Base-by-base conservation (phyloP, 1,284 basidiomycete genomes). In the Somion occarium region DNA sequence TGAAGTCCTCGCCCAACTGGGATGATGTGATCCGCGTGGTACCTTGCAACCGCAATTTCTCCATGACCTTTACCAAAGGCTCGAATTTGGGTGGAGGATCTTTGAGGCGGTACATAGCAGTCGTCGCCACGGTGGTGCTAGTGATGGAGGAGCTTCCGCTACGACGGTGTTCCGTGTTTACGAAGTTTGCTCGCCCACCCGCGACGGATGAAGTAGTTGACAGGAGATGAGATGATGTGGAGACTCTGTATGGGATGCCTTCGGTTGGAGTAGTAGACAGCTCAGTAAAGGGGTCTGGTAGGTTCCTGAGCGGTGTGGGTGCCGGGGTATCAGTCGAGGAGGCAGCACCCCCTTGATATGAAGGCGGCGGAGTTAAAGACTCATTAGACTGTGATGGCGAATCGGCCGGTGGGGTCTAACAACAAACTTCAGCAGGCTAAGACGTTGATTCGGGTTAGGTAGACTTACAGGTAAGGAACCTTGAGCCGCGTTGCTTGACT, bases 31-130 rank as follows among this genome's bases (percentile, higher is more conserved):
- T 53, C 44, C 59, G 53, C 22, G 46, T 46, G 38, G 53, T 50
- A 41, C 64, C 79, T 34, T 64, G 64, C 22, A 59, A 53, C 47
- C 64, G 69, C 59, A 67, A 68, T 46, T 51, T 52, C 51, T 59
- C 58, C 43, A 69, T 57, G 38, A 64, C 57, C 49, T 55, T 55
- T 34, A 67, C 60, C 46, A 67, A 59, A 44, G 59, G 55, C 54
- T 43, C 42, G 42, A 43, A 43, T 23, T 43, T 43, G 19, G 9
- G 13, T 19, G 42, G 42, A 19, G 42, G 20, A 22, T 43, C 23
- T 22, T 43, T 23, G 3, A 23, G 11, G 5, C 42, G 42, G 15
- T 19, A 43, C 5, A 23, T 43, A 15, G 42, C 24, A 23, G 4
- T 22, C 19, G 42, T 13, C 5, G 42, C 7, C 7, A 34, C 7